Evolutionary conservation across 345 rosid species (phyloP).

Genomic region (Corchorus olitorius): DNA sequence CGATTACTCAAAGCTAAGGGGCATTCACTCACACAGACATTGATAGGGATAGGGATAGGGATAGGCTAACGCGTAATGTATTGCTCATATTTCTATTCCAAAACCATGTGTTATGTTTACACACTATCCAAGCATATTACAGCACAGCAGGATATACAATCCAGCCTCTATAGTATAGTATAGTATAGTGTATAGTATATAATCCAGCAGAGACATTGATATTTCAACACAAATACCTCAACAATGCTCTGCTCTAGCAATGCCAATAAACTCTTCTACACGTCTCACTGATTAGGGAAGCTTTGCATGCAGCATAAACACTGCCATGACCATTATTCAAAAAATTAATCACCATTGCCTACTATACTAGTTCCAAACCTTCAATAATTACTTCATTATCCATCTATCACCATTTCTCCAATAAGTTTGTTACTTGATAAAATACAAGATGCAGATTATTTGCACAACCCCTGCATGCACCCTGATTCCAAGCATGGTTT

Average conservation of each 20-base stretch:
- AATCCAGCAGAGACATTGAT: not conserved
- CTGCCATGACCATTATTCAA: conserved; percentile 15
- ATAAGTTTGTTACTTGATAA: not conserved
- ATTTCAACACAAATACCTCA: not conserved
- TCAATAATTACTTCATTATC: conserved; percentile 1
- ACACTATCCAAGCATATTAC: not conserved
- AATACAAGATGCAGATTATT: conserved; percentile 12
- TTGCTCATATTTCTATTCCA: no score
- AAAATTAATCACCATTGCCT: not conserved
- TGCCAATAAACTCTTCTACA: not conserved
- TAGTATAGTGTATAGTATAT: not conserved
- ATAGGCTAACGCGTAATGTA: no score
- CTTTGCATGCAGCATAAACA: not conserved
- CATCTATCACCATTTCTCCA: not conserved
- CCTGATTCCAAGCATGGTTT: conserved; percentile 17
- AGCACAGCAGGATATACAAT: not conserved
- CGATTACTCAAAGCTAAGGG: no score
- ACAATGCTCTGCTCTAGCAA: not conserved
- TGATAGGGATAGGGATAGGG: no score
- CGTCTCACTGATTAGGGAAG: conserved; percentile 1
- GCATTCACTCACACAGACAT: no score
- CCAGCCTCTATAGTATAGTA: not conserved
- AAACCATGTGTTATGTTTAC: not conserved
- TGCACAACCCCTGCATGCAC: no score
- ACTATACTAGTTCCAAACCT: not conserved